A percentile compares a stretch with the other conserved stretches of the same genome.
Conservation (phyloP, 805 yeast species). For the Candida koratica region DNA sequence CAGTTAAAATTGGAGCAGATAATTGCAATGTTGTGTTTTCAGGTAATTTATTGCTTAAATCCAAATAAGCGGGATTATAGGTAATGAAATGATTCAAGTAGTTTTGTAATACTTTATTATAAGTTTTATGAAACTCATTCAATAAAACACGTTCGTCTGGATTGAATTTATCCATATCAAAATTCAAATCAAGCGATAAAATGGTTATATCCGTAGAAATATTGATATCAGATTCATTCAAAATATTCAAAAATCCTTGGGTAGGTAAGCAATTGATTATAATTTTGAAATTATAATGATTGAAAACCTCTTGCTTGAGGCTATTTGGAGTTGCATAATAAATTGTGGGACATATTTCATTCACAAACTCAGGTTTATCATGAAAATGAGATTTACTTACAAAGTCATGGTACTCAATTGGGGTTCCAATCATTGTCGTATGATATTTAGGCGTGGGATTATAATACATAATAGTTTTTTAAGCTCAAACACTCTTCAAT, state of each 20-base stretch:
- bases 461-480: constrained; percentile 1
- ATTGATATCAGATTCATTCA: constrained; percentile 19
- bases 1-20: constrained; percentile 34
- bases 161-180: constrained; percentile 17
- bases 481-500: too few species aligned
- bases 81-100: constrained; percentile 34
- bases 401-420: constrained; percentile 2
- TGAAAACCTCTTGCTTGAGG: constrained; percentile 17
- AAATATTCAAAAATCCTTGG: constrained; percentile 23
- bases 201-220: constrained; percentile 37
- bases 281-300: constrained; percentile 29
- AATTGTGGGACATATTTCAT: constrained; percentile 24
- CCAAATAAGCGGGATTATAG: constrained; percentile 27
- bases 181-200: constrained; percentile 35
- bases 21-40: constrained; percentile 22
- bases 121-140: constrained; percentile 25
- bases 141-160: constrained; percentile 19
- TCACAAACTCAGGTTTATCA: constrained; percentile 9
- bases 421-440: constrained; percentile 10
- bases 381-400: constrained; percentile 1
- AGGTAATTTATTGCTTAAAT: constrained; percentile 29
- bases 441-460: not conserved
- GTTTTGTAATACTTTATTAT: constrained; percentile 35
- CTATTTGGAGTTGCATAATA: constrained; percentile 10
- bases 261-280: constrained; percentile 39